Base-by-base conservation (phyloP, 805 yeast genomes). In the Grigorovia transvaalensis region DNA sequence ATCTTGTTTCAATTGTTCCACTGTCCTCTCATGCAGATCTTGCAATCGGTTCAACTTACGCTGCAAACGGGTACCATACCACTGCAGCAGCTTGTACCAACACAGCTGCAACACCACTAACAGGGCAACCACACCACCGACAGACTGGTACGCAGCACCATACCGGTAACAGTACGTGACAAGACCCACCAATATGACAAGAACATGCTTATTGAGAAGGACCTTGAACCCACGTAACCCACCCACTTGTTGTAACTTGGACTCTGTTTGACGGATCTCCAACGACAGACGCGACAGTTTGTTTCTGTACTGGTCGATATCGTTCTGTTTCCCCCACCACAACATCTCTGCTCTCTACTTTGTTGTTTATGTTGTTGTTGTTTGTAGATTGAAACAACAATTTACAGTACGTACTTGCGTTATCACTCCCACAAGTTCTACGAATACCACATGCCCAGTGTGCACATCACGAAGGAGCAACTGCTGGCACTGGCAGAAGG, bases 1-100 rank as follows among this genome's bases (percentile, higher is more conserved):
- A 60, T 79, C 74, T 52, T 76, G 72, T 66, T 86, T 86, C 66
- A 85, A 71, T 54, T 81, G 85, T 20, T 82, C 85, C 48, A 85
- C 74, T 62, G 81, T 80, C 27, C 67, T 66, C 51, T 71, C 69
- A 54, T 82, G 88, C 47, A 72, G 65, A 23, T 70, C 71, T 51
- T 70, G 67, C 50, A 81, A 65, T 12, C 54, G 51, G 51, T 67
- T 65, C 46, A 76, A 47, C 47, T 56, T 56, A 42, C 51, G 53
- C 45, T 54, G 42, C 29, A 59, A 57, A 13, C 56, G 53, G 4
- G 4, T 11, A n/a, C 42, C 8, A 15, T 38, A 38, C 42, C 12
- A 12, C 17, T 38, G 12, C 9, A 38, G 17, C n/a, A 38, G 3
- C n/a, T 38, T 38, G n/a, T 15, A 38, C 42, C 42, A 38, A 15